Evolutionary conservation across 306 rosid species (phyloP).

Genomic region (Neltuma alba): DNA sequence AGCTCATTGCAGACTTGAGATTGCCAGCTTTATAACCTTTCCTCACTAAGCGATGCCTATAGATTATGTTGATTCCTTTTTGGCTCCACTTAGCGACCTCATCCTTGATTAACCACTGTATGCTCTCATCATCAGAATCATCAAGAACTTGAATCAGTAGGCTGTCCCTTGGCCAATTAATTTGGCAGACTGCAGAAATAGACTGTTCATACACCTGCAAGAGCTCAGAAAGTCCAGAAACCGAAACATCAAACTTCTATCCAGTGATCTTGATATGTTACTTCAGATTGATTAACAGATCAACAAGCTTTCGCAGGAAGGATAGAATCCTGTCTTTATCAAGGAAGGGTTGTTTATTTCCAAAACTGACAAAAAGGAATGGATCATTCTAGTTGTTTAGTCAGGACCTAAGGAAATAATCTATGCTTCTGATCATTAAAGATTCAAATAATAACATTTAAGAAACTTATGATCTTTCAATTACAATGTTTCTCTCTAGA

Average conservation of each 20-base stretch:
- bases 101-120: conserved; percentile 73
- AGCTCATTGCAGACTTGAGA: conserved; percentile 94
- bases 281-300: conserved; percentile 15
- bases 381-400: neutral
- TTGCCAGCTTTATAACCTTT: conserved; percentile 99
- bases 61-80: conserved; percentile 79
- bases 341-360: neutral
- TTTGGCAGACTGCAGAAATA: conserved; percentile 85
- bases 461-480: conserved; percentile 1
- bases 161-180: conserved; percentile 91
- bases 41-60: conserved; percentile 81
- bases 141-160: conserved; percentile 93
- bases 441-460: conserved; percentile 1
- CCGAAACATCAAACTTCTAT: neutral
- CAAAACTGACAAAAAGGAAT: neutral
- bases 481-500: conserved; percentile 16
- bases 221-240: conserved; percentile 29
- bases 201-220: conserved; percentile 95
- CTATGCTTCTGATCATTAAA: conserved; percentile 23
- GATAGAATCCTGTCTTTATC: neutral
- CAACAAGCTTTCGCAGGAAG: neutral
- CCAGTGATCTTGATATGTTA: conserved; percentile 14
- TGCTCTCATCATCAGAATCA: conserved; percentile 85
- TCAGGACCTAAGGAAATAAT: neutral
- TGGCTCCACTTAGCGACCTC: conserved; percentile 87